phyloP scores from a whole-genome alignment of 257 asterid genomes.

The Vinca minor region DNA sequence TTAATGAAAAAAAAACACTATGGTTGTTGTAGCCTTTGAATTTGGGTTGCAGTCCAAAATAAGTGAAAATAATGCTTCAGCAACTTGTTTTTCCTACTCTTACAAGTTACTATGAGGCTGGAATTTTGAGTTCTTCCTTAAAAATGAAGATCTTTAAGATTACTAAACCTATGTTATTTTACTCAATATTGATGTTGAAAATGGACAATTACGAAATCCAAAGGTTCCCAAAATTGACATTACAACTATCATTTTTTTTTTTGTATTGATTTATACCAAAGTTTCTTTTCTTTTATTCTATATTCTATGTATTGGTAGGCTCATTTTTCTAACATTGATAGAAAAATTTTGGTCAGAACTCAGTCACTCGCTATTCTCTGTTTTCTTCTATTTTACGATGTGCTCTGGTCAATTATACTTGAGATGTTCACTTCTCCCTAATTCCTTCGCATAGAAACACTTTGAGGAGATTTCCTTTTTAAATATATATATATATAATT shows the following conservation, averaged over 20 bases:
- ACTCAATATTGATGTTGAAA: not conserved
- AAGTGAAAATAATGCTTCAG: slow-evolving; percentile 13
- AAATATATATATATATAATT: too few species aligned
- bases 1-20: not conserved
- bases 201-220: not conserved
- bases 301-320: not conserved
- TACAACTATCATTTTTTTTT: not conserved
- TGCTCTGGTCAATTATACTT: too few species aligned
- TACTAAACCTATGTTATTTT: not conserved
- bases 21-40: not conserved
- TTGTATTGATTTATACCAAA: not conserved
- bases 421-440: too few species aligned
- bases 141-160: not conserved
- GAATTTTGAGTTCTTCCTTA: not conserved
- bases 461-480: too few species aligned
- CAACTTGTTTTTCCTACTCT: not conserved
- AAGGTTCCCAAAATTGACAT: slow-evolving; percentile 16
- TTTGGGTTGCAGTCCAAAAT: not conserved
- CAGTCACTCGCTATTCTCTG: too few species aligned
- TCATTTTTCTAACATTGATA: not conserved
- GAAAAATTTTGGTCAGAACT: not conserved
- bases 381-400: too few species aligned
- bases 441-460: too few species aligned
- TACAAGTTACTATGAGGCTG: not conserved
- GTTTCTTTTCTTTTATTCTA: not conserved